phyloP scores from a whole-genome alignment of 768 basidiomycete species.

The Lactarius sanguifluus region DNA sequence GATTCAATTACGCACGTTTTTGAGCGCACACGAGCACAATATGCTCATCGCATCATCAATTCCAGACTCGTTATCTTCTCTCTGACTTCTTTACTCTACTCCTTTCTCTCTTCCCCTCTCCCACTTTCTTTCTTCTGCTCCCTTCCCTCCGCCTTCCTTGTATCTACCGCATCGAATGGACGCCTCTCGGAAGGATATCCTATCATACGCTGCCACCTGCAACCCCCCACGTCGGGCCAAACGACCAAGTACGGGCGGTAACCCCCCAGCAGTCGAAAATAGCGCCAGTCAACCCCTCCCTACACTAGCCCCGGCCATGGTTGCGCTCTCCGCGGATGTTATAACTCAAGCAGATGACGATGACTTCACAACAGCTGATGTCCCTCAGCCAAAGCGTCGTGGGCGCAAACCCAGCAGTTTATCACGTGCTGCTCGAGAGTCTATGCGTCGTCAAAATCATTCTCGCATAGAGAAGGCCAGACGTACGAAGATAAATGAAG shows the following conservation, averaged over 20 bases:
- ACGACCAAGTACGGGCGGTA: conserved; percentile 31
- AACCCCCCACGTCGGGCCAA: conserved; percentile 51
- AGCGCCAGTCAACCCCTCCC: conserved; percentile 18
- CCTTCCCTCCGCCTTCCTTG: background rate
- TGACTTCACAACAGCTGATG: conserved; percentile 33
- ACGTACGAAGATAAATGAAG: conserved; percentile 94
- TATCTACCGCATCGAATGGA: conserved; percentile 13
- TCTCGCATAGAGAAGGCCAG: conserved; percentile 92
- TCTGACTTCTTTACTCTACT: background rate
- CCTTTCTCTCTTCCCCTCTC: background rate
- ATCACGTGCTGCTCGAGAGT: conserved; percentile 77
- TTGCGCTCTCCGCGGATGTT: conserved; percentile 11
- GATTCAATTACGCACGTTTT: conserved; percentile 17
- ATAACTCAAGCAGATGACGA: conserved; percentile 29
- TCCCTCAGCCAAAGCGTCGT: conserved; percentile 54
- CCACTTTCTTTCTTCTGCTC: background rate
- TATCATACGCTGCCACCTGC: conserved; percentile 39
- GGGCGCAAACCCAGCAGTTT: conserved; percentile 70
- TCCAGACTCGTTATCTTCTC: background rate
- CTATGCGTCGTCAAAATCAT: conserved; percentile 89
- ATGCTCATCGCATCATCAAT: background rate
- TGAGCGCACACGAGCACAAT: conserved; percentile 29
- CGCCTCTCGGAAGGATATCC: conserved; percentile 26
- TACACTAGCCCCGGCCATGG: conserved; percentile 28
- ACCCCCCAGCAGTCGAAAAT: background rate